Base-by-base conservation (phyloP, 306 rosid genomes). In the Prunus armeniaca region DNA sequence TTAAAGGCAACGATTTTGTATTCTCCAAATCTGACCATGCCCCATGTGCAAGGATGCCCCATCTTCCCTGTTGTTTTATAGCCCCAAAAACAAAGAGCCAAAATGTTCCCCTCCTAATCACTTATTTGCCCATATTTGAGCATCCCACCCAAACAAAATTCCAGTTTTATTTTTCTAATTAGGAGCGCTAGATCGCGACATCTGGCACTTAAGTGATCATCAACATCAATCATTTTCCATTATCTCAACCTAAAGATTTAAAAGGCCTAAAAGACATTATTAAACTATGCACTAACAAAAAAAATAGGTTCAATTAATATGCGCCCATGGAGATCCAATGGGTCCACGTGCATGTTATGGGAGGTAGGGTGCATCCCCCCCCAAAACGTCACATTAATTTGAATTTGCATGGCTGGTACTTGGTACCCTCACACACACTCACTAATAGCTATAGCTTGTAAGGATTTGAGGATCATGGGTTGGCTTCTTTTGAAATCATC, bases 21-120 rank as follows among this genome's bases (percentile, higher is more conserved):
- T 71, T 72, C 84, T 85, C 91, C 87, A 87, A 85, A 80, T 78
- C 87, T 81, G 91, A 86, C 91, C 88, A 77, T 72, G 56, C 82
- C 84, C 91, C 98, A 93, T 91, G 98, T 93, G 97, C 89, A 45
- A 72, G 83, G 87, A 77, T 88, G 71, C 86, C 89, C 87, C 85
- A 76, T 80, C 82, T 43, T 69, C 28, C 57, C 32, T 3, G 78
- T 85, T 82, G 41, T 76, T 38, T 62, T 45, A 18, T 6, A 65
- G 43, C 51, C 82, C 78, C 82, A 65, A 58, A 49, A 74, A 83
- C 74, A 80, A 84, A 81, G 80, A 3, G 86, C 89, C 89, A 85
- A 86, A 86, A 61, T 70, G 65, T 54, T 71, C 25, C 73, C 76
- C 88, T 76, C 83, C 93, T 85, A 87, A 61, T 84, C 67, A 81